Evolutionary conservation across 2,329 filamentous ascomycete species (phyloP).

Genomic region (Colletotrichum sp.): DNA sequence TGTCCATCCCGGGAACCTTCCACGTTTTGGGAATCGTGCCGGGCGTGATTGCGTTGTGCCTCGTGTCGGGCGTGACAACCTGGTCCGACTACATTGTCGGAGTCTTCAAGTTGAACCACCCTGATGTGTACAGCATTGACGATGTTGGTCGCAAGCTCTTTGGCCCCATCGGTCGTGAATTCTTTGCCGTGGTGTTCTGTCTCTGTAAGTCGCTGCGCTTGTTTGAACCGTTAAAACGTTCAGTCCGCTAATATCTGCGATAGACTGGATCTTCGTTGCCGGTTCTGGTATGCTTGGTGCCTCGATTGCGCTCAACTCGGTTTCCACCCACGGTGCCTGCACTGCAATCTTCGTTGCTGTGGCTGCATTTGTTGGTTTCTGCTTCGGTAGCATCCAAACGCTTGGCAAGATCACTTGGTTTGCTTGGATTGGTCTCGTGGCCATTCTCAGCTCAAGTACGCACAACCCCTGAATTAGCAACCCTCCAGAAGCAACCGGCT

Average conservation of each 20-base stretch:
- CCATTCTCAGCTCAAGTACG: conserved; percentile 31
- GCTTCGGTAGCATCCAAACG: conserved; percentile 36
- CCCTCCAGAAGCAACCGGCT: neutral
- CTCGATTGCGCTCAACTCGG: conserved; percentile 44
- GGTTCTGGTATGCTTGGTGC: conserved; percentile 47
- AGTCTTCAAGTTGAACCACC: conserved; percentile 55
- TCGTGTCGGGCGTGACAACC: conserved; percentile 46
- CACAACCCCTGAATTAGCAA: neutral
- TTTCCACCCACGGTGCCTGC: conserved; percentile 42
- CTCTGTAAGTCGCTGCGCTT: conserved; percentile 30
- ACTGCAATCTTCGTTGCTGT: conserved; percentile 45
- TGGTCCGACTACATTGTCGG: conserved; percentile 56
- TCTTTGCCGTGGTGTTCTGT: conserved; percentile 40
- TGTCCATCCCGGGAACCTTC: conserved; percentile 52
- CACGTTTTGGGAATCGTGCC: conserved; percentile 52
- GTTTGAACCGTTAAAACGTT: neutral
- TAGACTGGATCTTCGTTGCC: conserved; percentile 31
- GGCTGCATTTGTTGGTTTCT: conserved; percentile 31
- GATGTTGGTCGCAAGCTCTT: conserved; percentile 56
- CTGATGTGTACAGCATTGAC: conserved; percentile 56
- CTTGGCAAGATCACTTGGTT: conserved; percentile 37
- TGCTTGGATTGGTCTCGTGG: conserved; percentile 34
- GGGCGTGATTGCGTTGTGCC: conserved; percentile 47
- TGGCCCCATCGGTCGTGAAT: conserved; percentile 47
- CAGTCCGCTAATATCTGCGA: neutral